Conservation (phyloP, 257 asterid species). For the Solanum tarapatanum region DNA sequence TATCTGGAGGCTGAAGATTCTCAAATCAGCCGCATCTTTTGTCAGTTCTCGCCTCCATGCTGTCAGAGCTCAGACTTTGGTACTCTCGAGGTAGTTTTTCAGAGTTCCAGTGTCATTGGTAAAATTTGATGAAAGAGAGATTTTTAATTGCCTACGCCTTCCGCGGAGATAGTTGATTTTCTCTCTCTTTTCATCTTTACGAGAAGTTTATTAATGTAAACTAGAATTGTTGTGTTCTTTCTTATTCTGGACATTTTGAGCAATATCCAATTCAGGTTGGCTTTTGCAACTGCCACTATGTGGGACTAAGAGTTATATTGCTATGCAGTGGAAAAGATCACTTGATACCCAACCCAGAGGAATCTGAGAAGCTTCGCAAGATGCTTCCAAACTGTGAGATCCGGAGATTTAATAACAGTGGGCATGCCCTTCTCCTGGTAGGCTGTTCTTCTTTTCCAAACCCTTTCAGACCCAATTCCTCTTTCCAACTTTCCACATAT, state of each 20-base stretch:
- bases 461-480: not conserved
- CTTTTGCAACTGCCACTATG: not conserved
- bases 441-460: not conserved
- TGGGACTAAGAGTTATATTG: not conserved
- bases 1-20: constrained; percentile 57
- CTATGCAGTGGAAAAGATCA: constrained; percentile 65
- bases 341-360: constrained; percentile 62
- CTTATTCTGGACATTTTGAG: not conserved
- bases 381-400: constrained; percentile 51
- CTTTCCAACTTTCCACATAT: not conserved
- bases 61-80: constrained; percentile 63
- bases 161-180: not conserved
- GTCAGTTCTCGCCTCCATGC: constrained; percentile 90
- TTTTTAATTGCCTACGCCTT: not conserved
- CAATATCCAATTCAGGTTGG: not conserved
- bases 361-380: constrained; percentile 54
- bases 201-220: not conserved
- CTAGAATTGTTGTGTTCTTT: not conserved
- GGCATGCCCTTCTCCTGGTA: constrained; percentile 83
- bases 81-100: constrained; percentile 52
- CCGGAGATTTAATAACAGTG: constrained; percentile 45
- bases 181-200: not conserved
- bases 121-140: not conserved
- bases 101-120: not conserved
- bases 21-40: constrained; percentile 59